Conservation (phyloP, 768 basidiomycete genomes). For the Leccinellum albellum region DNA sequence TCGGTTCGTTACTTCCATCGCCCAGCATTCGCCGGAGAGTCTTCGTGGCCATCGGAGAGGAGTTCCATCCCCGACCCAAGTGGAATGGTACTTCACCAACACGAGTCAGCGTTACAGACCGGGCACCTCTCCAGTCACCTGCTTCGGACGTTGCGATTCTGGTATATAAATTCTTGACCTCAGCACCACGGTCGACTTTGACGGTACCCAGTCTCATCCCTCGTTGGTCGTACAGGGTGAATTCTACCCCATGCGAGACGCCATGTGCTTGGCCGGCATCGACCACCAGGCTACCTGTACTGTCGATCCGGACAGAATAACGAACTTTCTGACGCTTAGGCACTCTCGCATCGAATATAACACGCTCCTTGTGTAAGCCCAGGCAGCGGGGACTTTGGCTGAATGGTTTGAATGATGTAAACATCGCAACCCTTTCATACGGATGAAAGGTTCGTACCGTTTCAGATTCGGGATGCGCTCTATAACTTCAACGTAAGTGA, state of each 20-base stretch:
- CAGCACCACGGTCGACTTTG: not conserved
- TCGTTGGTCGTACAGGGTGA: conserved; percentile 17
- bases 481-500: conserved; percentile 25
- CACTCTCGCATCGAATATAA: conserved; percentile 22
- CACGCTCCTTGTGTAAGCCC: conserved; percentile 17
- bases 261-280: conserved; percentile 26
- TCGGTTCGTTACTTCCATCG: not conserved
- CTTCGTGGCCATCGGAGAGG: not conserved
- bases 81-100: not conserved
- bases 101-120: conserved; percentile 1
- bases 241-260: conserved; percentile 9
- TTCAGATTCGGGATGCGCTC: conserved; percentile 5
- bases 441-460: not conserved
- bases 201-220: not conserved
- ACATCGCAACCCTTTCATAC: not conserved
- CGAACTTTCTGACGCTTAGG: conserved; percentile 4
- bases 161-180: conserved; percentile 6
- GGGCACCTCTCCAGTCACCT: not conserved
- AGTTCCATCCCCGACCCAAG: not conserved
- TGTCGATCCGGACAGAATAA: not conserved
- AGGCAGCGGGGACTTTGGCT: conserved; percentile 31
- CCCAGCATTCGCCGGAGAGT: not conserved
- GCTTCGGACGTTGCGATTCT: not conserved
- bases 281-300: conserved; percentile 13
- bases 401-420: not conserved